Conservation (phyloP, 345 rosid species). For the Citrus hindsii region DNA sequence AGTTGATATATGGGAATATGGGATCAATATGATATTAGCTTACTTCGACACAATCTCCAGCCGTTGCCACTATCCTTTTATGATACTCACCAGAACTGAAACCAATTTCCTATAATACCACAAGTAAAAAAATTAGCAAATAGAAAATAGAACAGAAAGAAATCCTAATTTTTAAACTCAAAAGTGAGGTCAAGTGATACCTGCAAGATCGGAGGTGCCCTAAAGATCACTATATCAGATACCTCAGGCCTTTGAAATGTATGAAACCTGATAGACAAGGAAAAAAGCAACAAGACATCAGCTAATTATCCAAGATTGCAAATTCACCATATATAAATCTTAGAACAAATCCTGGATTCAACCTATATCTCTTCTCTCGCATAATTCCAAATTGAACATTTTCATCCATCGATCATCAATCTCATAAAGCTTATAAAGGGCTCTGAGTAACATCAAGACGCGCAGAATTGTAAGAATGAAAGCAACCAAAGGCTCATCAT, state of each 20-base stretch:
- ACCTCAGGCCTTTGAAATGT: slow-evolving; percentile 80
- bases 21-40: slow-evolving; percentile 30
- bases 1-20: not conserved
- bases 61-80: slow-evolving; percentile 90
- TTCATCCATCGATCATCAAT: not conserved
- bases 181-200: slow-evolving; percentile 23
- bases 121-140: slow-evolving; percentile 8
- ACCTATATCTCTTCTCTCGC: not conserved
- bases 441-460: not conserved
- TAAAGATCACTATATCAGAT: slow-evolving; percentile 78
- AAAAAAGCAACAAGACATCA: not conserved
- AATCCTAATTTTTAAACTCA: not conserved
- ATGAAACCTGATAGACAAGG: slow-evolving; percentile 59
- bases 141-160: not conserved
- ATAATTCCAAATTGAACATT: not conserved
- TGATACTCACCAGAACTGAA: slow-evolving; percentile 62
- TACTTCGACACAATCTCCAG: slow-evolving; percentile 87
- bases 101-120: slow-evolving; percentile 56
- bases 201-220: slow-evolving; percentile 80
- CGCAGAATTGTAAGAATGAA: not conserved
- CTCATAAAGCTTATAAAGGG: not conserved
- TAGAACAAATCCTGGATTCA: not conserved
- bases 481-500: not conserved
- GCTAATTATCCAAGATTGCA: not conserved
- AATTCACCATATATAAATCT: not conserved